Base-by-base conservation (phyloP, 2,329 filamentous ascomycete species). In the Cladosporium sp. region DNA sequence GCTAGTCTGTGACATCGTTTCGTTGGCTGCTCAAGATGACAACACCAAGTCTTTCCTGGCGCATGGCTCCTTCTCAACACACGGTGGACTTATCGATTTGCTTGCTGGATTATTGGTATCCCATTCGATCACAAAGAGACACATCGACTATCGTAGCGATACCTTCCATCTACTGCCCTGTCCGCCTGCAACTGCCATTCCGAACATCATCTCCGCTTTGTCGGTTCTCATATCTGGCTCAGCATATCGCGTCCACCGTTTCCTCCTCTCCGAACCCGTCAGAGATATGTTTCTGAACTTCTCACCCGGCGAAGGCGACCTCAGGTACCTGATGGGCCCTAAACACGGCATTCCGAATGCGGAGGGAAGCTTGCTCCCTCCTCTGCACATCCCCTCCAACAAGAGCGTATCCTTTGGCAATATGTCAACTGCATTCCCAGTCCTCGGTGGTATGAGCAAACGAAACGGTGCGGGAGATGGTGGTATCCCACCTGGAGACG, bases 181-280 rank as follows among this genome's bases (percentile, higher is more conserved):
- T 7, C 78, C 80, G 2, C 71, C 75, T 12, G 74, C 73, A 13
- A 74, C 80, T 13, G 20, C 79, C 53, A 70, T 95, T 34, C 78
- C 83, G 1, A 82, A 83, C 8, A 80, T 96, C 15, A 71, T 97
- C 6, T 85, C 89, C 55, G 88, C 91, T 0, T 80, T 95, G 44
- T 79, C 84, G 17, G 79, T 84, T 40, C 86, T 96, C 42, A 80
- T 96, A 43, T 80, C 84, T 54, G 82, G 88, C 60, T 96, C 92
- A 1, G 85, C 84, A 58, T 88, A 85, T 67, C 82, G 89, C 49
- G 84, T 88, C 8, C 85, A 85, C 56, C 80, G 88, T 13, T 64
- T 68, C 47, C 60, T 66, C 20, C 54, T 65, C 1, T 57, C 63
- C 8, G 60, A 78, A 88, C 43, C 70, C 86, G 38, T 68, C 8